A percentile compares a stretch with the other conserved stretches of the same genome.
These are phyloP conservation scores for Alternaria atra DNA, from an alignment of 2,329 filamentous ascomycete genomes.

Conservation along the genomic window DNA sequence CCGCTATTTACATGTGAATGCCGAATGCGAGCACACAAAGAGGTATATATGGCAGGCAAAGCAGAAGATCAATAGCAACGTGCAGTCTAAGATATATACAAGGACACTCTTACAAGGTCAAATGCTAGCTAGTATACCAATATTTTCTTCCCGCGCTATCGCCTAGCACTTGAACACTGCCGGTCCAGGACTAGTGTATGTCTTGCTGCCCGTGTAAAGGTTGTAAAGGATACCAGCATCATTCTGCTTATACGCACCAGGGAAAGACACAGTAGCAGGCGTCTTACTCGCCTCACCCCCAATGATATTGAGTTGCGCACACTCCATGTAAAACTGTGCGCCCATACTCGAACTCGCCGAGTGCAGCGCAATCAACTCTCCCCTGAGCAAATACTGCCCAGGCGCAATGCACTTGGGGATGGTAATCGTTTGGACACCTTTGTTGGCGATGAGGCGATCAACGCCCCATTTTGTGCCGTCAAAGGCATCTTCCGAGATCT, in stretches of 20 bases:
- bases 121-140: too few species aligned
- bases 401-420: slow-evolving; percentile 49
- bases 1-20: too few species aligned
- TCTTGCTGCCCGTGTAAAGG: slow-evolving; percentile 39
- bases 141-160: too few species aligned
- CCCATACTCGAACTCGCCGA: slow-evolving; percentile 43
- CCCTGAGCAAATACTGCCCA: slow-evolving; percentile 54
- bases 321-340: slow-evolving; percentile 56
- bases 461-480: slow-evolving; percentile 48
- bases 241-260: slow-evolving; percentile 43
- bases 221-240: slow-evolving; percentile 46
- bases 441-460: slow-evolving; percentile 49
- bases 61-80: too few species aligned
- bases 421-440: slow-evolving; percentile 54
- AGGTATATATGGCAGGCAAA: too few species aligned
- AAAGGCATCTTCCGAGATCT: slow-evolving; percentile 45
- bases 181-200: slow-evolving; percentile 61
- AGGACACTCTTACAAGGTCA: too few species aligned
- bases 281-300: slow-evolving; percentile 40
- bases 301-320: slow-evolving; percentile 46
- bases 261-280: slow-evolving; percentile 40
- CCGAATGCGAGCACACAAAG: too few species aligned
- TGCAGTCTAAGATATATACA: too few species aligned
- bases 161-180: slow-evolving; percentile 59
- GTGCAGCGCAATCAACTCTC: slow-evolving; percentile 57